A percentile compares a stretch with the other conserved stretches of the same genome.
phyloP scores from a whole-genome alignment of 495 filamentous ascomycete genomes.

The Zalerion maritima region DNA sequence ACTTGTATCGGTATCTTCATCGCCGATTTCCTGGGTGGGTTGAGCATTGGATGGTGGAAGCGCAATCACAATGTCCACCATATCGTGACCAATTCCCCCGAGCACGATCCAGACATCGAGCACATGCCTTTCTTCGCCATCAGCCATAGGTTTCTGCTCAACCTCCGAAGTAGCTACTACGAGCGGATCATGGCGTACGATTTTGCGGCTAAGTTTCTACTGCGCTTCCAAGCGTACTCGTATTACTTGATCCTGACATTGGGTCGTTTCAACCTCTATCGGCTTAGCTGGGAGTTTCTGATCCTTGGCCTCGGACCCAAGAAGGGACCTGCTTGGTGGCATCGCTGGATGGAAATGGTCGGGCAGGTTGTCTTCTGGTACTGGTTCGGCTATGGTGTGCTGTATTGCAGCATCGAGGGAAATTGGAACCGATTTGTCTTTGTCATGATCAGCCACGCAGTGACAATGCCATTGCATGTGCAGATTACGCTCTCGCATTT shows the following conservation, averaged over 20 bases:
- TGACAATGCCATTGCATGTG: constrained; percentile 77
- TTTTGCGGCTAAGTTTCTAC: constrained; percentile 50
- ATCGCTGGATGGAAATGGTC: constrained; percentile 67
- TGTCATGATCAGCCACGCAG: constrained; percentile 73
- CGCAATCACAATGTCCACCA: constrained; percentile 95
- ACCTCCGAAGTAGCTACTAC: constrained; percentile 76
- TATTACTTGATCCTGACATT: constrained; percentile 81
- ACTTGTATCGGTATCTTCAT: constrained; percentile 79
- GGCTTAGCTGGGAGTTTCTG: constrained; percentile 70
- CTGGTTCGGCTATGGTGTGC: constrained; percentile 79
- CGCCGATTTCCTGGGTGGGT: constrained; percentile 76
- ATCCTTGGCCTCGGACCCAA: constrained; percentile 59
- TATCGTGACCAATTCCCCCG: constrained; percentile 89
- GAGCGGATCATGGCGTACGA: constrained; percentile 78
- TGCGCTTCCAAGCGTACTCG: constrained; percentile 65
- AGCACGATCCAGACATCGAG: constrained; percentile 96
- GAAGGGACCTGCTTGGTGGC: constrained; percentile 79
- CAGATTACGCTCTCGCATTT: constrained; percentile 97
- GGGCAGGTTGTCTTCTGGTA: constrained; percentile 85
- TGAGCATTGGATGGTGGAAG: constrained; percentile 98
- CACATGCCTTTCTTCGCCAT: constrained; percentile 93
- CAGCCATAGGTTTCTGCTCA: constrained; percentile 68
- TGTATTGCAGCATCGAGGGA: constrained; percentile 64
- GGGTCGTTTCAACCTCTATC: constrained; percentile 86
- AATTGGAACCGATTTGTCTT: constrained; percentile 57